Percentiles rank a stretch among this genome's conserved stretches.
These are phyloP conservation scores for Nakazawaea sp. DNA, from an alignment of 805 yeast species.

Conservation along the genomic window DNA sequence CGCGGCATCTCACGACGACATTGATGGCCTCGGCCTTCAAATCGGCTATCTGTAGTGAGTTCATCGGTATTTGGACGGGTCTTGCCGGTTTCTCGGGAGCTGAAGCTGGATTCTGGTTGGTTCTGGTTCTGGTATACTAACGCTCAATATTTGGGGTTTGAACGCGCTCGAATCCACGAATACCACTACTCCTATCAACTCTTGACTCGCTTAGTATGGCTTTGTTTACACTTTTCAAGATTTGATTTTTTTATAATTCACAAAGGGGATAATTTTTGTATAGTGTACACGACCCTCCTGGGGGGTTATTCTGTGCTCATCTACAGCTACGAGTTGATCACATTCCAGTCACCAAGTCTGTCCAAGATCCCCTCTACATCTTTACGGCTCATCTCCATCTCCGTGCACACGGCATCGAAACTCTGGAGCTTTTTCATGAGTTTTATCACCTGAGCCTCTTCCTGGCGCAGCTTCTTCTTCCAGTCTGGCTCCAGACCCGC, in stretches of 20 bases:
- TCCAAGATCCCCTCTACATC: slow-evolving; percentile 47
- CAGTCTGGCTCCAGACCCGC: slow-evolving; percentile 16
- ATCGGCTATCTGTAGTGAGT: slow-evolving; percentile 2
- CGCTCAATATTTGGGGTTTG: too few species aligned
- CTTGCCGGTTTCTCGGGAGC: too few species aligned
- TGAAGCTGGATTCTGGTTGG: too few species aligned
- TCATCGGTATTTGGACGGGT: too few species aligned
- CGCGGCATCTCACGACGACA: slow-evolving; percentile 51
- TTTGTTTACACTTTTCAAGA: too few species aligned
- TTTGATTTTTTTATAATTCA: too few species aligned
- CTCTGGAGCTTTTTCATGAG: slow-evolving; percentile 45
- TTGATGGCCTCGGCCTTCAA: slow-evolving; percentile 29
- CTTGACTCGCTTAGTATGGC: too few species aligned
- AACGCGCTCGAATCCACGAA: too few species aligned
- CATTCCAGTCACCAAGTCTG: slow-evolving; percentile 38
- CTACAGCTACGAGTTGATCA: slow-evolving; percentile 29
- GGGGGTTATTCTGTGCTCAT: neutral
- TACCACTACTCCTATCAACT: too few species aligned
- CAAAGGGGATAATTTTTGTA: neutral
- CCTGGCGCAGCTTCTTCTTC: slow-evolving; percentile 18
- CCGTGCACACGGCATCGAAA: slow-evolving; percentile 67
- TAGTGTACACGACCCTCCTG: neutral
- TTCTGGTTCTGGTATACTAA: too few species aligned
- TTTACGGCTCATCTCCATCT: slow-evolving; percentile 45
- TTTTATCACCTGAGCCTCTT: slow-evolving; percentile 31